These are phyloP conservation scores for Lipomyces yamadae DNA, from an alignment of 805 yeast genomes.

Conservation along the genomic window DNA sequence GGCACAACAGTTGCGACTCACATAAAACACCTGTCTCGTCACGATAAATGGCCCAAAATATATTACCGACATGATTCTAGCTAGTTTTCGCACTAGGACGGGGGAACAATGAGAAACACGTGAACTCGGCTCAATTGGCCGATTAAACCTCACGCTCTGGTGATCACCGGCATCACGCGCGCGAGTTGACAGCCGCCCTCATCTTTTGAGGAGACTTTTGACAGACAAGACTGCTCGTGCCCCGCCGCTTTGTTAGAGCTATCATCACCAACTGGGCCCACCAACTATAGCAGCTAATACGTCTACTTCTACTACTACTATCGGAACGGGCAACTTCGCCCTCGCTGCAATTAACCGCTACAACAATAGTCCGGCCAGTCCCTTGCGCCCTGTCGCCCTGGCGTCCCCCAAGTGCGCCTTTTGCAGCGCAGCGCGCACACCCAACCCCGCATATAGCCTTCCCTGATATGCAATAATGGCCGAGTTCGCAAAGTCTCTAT, in stretches of 20 bases:
- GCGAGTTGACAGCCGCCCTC: background rate
- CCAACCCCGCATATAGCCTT: background rate
- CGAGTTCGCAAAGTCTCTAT: conserved; percentile 38
- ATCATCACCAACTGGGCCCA: background rate
- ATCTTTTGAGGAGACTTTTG: background rate
- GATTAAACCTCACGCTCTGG: background rate
- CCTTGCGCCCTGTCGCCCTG: conserved; percentile 11
- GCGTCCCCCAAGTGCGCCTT: conserved; percentile 12
- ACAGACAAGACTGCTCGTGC: background rate
- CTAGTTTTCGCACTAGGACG: too few species aligned
- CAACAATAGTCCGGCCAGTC: background rate
- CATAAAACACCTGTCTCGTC: conserved; percentile 41
- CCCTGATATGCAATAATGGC: conserved; percentile 25
- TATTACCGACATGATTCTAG: conserved; percentile 23
- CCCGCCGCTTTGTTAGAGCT: background rate
- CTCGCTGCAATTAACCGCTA: background rate
- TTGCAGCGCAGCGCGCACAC: conserved; percentile 10
- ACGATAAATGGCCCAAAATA: conserved; percentile 40
- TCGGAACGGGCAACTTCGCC: background rate
- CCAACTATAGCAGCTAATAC: background rate
- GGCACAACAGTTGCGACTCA: background rate
- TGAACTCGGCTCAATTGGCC: background rate
- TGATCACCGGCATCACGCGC: background rate
- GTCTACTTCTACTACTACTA: background rate
- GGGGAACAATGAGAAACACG: background rate